Base-by-base conservation (phyloP, 768 basidiomycete genomes). In the Boletus subparvulus region DNA sequence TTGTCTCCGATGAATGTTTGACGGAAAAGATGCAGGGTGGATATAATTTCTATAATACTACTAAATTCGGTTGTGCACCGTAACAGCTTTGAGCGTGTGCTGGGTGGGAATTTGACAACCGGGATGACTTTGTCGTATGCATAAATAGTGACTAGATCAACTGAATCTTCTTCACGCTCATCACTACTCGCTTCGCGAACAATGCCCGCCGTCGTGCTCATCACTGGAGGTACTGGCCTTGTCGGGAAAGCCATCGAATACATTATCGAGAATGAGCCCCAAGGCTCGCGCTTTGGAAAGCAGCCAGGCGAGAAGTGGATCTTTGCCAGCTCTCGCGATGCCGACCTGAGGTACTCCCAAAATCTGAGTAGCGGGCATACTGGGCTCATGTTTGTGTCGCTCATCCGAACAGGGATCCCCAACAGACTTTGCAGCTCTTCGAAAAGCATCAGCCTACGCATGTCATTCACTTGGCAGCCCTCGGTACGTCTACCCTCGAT, bases 391-490 rank as follows among this genome's bases (percentile, higher is more conserved):
- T 26, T 16, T 49, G 47, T 43, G 33, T 37, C 49, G 13, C 44
- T 26, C 48, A 26, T 42, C 39, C 37, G 39, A 37, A 43, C 63
- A 94, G 94, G 65, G 85, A 93, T 70, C 74, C 81, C 3, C 80
- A 75, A 57, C 83, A 87, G 70, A 87, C 93, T 40, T 75, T 78
- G 65, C 79, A 79, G 67, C 72, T 95, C 66, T 97, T 90, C 62
- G 88, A 92, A 64, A 94, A 93, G 74, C 86, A 97, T 76, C 88
- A 91, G 67, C 94, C 96, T 0, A 96, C 92, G 1, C 89, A 95
- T 81, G 93, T 98, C 65, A 97, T 98, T 66, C 96, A 98, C 76
- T 84, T 97, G 45, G 95, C 94, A 36, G 94, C 95, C 6, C 83
- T 93, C 41, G 92, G 92, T 93, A 66, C n/a, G 85, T 52, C 26